Evolutionary conservation across 2,329 filamentous ascomycete species (phyloP), one percentile per base, ranked within the genome.

Genomic region (Alternaria solani): DNA sequence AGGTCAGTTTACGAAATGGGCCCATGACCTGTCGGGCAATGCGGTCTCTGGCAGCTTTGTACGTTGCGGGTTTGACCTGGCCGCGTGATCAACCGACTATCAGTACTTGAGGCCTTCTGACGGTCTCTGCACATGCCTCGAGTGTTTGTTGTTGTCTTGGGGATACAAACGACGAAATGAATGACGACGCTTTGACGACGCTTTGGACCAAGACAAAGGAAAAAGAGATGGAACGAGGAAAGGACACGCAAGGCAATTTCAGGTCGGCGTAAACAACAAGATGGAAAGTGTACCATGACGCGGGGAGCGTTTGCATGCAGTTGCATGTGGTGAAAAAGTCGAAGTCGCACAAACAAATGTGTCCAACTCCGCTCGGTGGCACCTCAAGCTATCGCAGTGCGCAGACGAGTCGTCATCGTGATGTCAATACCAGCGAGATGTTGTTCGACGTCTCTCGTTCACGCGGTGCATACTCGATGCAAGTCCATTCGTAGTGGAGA

Each of bases 101-200:
- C 46, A 49, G 11, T 18, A 25, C 34, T 26, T 5, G 39, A 49
- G 16, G 46, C 46, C 46, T 36, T 49, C 46, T 49, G 46, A 36
- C 18, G 46, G 46, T 26, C 46, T 49, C 16, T 49, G 46, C 46
- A 36, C 46, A 36, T 25, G 30, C 20, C 32, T 49, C 32, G 46
- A 38, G 14, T 49, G 32, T 49, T 49, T 49, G 46, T 49, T 49
- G 46, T 49, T 49, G 46, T 26, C 46, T 49, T 11, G 46, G 30
- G 32, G 32, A 26, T 38, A 38, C 46, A 49, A 49, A 49, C 32
- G 46, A 49, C 46, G 46, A 49, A 38, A 49, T 49, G 46, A 38
- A 49, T 32, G 32, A 26, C 7, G 14, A 20, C 46, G 46, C 46
- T 49, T 49, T 36, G 46, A 49, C 46, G 32, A 38, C 20, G 46